A percentile compares a stretch with the other conserved stretches of the same genome.
These are phyloP conservation scores for Dryas integrifolia DNA, from an alignment of 331 rosid species.

Conservation along the genomic window DNA sequence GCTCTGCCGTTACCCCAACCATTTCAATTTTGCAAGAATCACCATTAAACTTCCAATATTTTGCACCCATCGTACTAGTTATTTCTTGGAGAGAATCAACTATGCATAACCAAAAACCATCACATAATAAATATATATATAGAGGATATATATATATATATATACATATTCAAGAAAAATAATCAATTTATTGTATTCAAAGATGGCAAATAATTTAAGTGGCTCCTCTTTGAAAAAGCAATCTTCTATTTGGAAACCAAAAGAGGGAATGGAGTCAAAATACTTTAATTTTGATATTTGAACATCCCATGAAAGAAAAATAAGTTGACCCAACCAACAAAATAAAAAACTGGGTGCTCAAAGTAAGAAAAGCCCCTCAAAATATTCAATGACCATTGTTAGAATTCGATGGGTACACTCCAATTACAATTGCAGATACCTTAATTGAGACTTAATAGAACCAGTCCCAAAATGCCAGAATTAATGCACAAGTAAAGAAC, in stretches of 20 bases:
- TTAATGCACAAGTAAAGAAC: neutral
- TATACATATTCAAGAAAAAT: neutral
- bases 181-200: neutral
- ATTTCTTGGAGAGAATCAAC: conserved; percentile 49
- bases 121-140: neutral
- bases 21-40: conserved; percentile 32
- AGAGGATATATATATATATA: too few relatives aligned
- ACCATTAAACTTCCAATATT: conserved; percentile 42
- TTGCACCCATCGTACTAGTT: conserved; percentile 39
- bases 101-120: conserved; percentile 15
- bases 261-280: neutral
- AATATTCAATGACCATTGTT: neutral
- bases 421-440: neutral
- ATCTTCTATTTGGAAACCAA: neutral
- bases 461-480: neutral
- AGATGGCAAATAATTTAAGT: conserved; percentile 1
- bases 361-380: neutral
- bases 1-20: conserved; percentile 37
- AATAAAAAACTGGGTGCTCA: neutral
- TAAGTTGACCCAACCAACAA: neutral
- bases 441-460: neutral
- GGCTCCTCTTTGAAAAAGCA: neutral
- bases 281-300: neutral
- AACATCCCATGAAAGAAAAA: neutral
- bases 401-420: neutral